phyloP scores from a whole-genome alignment of 176 grass and related monocot genomes.

The Dactylis glomerata region DNA sequence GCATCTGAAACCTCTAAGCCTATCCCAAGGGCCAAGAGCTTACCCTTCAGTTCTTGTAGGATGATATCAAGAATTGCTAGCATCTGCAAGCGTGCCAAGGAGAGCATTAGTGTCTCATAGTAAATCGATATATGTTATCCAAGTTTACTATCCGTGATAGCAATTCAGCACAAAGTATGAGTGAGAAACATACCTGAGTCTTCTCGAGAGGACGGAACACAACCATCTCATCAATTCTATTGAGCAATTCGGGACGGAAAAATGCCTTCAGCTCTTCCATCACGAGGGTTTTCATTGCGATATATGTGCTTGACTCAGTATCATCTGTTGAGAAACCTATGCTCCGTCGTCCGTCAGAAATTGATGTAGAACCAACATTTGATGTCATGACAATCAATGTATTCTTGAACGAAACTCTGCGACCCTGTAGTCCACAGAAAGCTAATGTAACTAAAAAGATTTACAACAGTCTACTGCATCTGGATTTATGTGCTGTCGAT shows the following conservation, averaged over 20 bases:
- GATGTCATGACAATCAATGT: constrained; percentile 99
- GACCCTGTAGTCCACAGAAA: constrained; percentile 64
- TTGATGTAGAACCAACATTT: constrained; percentile 87
- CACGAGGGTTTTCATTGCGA: constrained; percentile 76
- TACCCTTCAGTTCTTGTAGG: constrained; percentile 79
- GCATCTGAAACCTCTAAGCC: constrained; percentile 75
- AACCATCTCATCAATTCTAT: constrained; percentile 95
- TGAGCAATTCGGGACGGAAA: constrained; percentile 96
- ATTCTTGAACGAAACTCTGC: constrained; percentile 96
- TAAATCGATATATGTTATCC: background rate
- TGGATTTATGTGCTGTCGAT: background rate
- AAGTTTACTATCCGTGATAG: background rate
- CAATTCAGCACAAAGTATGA: constrained; percentile 2
- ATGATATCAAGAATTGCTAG: constrained; percentile 84
- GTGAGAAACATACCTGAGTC: constrained; percentile 58
- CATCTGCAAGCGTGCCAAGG: constrained; percentile 59
- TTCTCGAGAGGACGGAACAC: constrained; percentile 85
- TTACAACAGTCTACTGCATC: background rate
- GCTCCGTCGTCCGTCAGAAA: constrained; percentile 65
- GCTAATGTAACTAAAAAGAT: constrained; percentile 24
- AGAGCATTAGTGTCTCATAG: constrained; percentile 4
- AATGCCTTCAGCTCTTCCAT: constrained; percentile 81
- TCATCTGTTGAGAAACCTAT: constrained; percentile 78
- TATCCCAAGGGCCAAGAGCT: constrained; percentile 60
- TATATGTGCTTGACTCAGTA: constrained; percentile 56